These are phyloP conservation scores for Colletotrichum agaves DNA, from an alignment of 2,329 filamentous ascomycete genomes.

Conservation along the genomic window DNA sequence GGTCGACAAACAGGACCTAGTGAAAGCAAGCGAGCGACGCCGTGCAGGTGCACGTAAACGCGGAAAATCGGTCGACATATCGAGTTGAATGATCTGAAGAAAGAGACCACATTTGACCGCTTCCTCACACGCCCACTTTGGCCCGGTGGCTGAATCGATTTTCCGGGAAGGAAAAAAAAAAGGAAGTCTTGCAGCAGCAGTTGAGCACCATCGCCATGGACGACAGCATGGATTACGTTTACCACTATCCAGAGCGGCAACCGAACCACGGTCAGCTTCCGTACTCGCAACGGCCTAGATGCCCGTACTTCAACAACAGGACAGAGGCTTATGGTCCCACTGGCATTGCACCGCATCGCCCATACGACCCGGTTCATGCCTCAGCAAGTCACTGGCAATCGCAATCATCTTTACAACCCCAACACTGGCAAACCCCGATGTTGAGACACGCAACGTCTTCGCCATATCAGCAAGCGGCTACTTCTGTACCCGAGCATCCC, in stretches of 20 bases:
- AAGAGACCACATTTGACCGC: no score
- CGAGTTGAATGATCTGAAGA: no score
- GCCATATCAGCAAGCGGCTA: slow-evolving; percentile 20
- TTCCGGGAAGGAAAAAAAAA: no score
- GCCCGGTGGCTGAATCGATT: no score
- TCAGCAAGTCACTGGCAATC: slow-evolving; percentile 42
- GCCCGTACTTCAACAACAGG: slow-evolving; percentile 26
- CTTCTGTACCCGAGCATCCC: slow-evolving; percentile 16
- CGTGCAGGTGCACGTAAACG: slow-evolving; percentile 12
- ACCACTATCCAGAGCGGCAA: slow-evolving; percentile 24
- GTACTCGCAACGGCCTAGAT: slow-evolving; percentile 19
- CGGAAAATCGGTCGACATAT: not conserved
- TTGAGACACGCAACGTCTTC: slow-evolving; percentile 3
- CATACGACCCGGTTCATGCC: slow-evolving; percentile 44
- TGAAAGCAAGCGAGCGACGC: slow-evolving; percentile 23
- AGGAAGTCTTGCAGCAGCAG: not conserved
- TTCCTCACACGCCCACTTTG: no score
- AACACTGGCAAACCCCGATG: slow-evolving; percentile 25
- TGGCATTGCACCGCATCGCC: slow-evolving; percentile 8
- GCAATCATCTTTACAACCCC: slow-evolving; percentile 1
- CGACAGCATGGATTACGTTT: slow-evolving; percentile 34
- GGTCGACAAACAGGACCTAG: not conserved
- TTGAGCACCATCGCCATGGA: slow-evolving; percentile 19
- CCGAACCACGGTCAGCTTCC: slow-evolving; percentile 25
- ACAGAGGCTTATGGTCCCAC: slow-evolving; percentile 7